Evolutionary conservation across 495 filamentous ascomycete genomes (phyloP).

Genomic region (Neurospora africana): DNA sequence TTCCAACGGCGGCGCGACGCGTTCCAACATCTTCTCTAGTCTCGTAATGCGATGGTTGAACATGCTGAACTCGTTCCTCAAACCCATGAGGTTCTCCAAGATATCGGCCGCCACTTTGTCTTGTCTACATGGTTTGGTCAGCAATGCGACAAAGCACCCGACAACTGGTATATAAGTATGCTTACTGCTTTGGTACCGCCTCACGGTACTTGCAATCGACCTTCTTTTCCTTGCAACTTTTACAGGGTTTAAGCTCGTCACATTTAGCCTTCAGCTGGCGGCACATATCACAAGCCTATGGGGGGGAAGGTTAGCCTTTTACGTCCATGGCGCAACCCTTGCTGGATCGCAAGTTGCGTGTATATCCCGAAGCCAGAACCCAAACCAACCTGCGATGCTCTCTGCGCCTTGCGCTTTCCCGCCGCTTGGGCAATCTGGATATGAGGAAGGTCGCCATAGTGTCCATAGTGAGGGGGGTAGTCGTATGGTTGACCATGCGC

Average conservation of each 20-base stretch:
- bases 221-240: conserved; percentile 45
- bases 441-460: conserved; percentile 21
- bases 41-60: conserved; percentile 18
- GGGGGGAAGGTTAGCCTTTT: conserved; percentile 17
- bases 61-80: conserved; percentile 24
- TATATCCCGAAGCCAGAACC: background rate
- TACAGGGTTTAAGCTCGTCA: conserved; percentile 53
- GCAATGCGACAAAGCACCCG: background rate
- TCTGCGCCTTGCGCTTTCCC: conserved; percentile 39
- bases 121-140: conserved; percentile 27
- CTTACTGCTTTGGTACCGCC: conserved; percentile 57
- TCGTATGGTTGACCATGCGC: conserved; percentile 36
- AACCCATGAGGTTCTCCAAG: conserved; percentile 27
- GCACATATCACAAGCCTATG: conserved; percentile 59
- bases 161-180: conserved; percentile 2
- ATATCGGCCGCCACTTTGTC: conserved; percentile 44
- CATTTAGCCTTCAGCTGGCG: conserved; percentile 61
- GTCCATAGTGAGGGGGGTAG: conserved; percentile 23
- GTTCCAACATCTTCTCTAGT: conserved; percentile 14
- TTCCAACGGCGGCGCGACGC: conserved; percentile 7
- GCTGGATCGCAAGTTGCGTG: background rate
- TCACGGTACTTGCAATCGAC: conserved; percentile 55
- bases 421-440: conserved; percentile 24
- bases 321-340: background rate
- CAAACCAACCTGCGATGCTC: conserved; percentile 39